Conservation (phyloP, 1,139 yeast species). For the Geotrichum bryndzae region DNA sequence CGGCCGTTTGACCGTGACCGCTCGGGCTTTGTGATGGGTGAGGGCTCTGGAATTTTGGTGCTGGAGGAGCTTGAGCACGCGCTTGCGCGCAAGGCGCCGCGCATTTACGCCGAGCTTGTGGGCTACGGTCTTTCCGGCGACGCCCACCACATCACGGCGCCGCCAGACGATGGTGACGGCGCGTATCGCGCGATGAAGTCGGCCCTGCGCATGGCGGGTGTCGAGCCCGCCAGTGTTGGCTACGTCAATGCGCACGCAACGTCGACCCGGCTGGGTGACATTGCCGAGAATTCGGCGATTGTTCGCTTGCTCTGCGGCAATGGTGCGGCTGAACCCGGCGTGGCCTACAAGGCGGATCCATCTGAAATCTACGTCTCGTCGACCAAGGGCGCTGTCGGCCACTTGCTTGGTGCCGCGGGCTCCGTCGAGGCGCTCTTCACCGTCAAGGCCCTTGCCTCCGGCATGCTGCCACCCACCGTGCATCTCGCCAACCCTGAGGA, state of each 20-base stretch:
- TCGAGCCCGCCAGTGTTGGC: conserved; percentile 47
- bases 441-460: conserved; percentile 53
- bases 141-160: conserved; percentile 90
- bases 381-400: conserved; percentile 91
- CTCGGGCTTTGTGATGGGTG: conserved; percentile 87
- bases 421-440: conserved; percentile 87
- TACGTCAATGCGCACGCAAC: conserved; percentile 97
- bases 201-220: conserved; percentile 53
- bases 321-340: conserved; percentile 20
- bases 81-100: conserved; percentile 44
- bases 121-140: conserved; percentile 94
- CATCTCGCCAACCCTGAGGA: conserved; percentile 48
- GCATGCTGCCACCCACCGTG: conserved; percentile 69
- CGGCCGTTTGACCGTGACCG: conserved; percentile 81
- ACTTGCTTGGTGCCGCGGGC: conserved; percentile 93
- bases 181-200: conserved; percentile 76
- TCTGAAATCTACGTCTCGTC: conserved; percentile 53
- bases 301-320: conserved; percentile 41
- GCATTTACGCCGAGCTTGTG: conserved; percentile 68
- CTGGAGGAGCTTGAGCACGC: conserved; percentile 80
- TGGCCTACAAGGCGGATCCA: conserved; percentile 14
- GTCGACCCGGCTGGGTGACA: conserved; percentile 81
- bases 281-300: conserved; percentile 80
- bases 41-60: conserved; percentile 80
- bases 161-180: conserved; percentile 75